Evolutionary conservation across 176 grass and related monocot species (phyloP), one percentile per base, ranked within the genome.

Genomic region (Guadua angustifolia): DNA sequence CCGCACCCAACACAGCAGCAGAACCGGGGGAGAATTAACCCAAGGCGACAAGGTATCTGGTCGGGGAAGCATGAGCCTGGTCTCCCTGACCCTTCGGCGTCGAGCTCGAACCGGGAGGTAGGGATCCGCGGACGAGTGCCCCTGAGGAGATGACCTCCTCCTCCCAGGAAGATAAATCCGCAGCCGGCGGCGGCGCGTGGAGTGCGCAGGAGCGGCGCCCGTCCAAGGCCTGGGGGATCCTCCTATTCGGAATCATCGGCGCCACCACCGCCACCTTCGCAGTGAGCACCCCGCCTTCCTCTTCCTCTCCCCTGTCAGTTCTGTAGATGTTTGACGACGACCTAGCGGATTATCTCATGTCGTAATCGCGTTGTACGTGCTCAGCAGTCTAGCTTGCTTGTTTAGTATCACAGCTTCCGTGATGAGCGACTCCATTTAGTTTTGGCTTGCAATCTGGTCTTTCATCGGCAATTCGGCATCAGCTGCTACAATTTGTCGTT

Each of bases 161-260:
- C 16, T 25, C 80, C 58, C 46, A 74, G 78, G 79, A 90, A 58
- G 74, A 85, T 4, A 79, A 82, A 50, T 49, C n/a, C n/a, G n/a
- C n/a, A n/a, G n/a, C 75, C 58, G 46, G 44, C 80, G 81, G 55
- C 32, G 32, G 66, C 59, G 62, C 75, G 25, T 57, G 78, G 69
- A 77, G 36, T 58, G 79, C 82, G 63, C 87, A 87, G 80, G 89
- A 86, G 69, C 74, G 58, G 39, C 65, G 74, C 13, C 84, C 79
- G 33, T 87, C 88, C 69, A 95, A 85, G 86, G 91, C 93, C 57
- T 99, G 96, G 96, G 91, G 93, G 16, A 42, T 92, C 64, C 80
- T 92, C 82, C 71, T 99, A 42, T 92, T 99, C 84, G 96, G 91
- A 82, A 44, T 99, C 22, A 90, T 99, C 62, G 93, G 96, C 45